Base-by-base conservation (phyloP, 352 stramenopile species). In the Phytophthora cryptogea region DNA sequence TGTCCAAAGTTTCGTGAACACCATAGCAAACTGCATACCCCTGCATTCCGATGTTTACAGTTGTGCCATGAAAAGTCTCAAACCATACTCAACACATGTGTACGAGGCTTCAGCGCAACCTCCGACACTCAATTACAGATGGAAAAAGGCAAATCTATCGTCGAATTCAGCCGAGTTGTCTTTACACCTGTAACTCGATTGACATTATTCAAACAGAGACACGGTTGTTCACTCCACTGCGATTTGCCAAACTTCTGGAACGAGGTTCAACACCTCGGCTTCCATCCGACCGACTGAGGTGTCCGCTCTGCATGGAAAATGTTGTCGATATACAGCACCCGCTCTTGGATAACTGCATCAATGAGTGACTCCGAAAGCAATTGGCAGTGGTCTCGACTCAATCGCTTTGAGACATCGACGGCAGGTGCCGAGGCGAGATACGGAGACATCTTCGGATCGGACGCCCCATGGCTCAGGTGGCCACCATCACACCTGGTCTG, bases 381-480 rank as follows among this genome's bases (percentile, higher is more conserved):
- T 23, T 23, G 20, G 1, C 20, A 23, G 2, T 23, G 20, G 20
- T 23, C 20, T 23, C 20, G 20, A 23, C 20, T 23, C 20, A 23
- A 23, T 23, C 20, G 4, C 17, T 44, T 59, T 44, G 41, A 46
- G 44, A 30, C 44, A 10, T n/a, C 28, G 5, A 8, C 7, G 26
- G 8, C 48, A 59, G 57, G 57, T 63, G 47, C 33, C 28, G 37
- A 2, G 14, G 20, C 20, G 53, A 68, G 47, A 64, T 64, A 58
- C 54, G 53, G 60, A 56, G 45, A 13, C 52, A 67, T 61, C 53
- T 42, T 67, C 33, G 37, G 52, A 66, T 67, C 59, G 57, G 56
- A 62, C n/a, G n/a, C n/a, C n/a, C n/a, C n/a, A n/a, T 62, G 54
- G 41, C 39, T 63, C 41, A 60, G 42, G 36, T 52, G 49, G 27